Evolutionary conservation across 2,329 filamentous ascomycete species (phyloP).

Genomic region (Polychaeton citri): DNA sequence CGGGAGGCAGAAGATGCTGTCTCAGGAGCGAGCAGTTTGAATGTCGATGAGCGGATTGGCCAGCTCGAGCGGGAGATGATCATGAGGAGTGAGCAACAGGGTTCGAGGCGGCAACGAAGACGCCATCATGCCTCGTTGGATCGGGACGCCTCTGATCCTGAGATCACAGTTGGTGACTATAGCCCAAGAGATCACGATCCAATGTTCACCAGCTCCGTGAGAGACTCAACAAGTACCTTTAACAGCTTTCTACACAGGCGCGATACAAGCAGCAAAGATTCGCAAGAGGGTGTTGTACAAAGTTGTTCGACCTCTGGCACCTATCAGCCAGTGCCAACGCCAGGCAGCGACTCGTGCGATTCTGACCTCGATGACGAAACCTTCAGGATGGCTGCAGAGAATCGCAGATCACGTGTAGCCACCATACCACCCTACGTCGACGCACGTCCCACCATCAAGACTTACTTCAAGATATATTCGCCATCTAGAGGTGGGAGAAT

Average conservation of each 20-base stretch:
- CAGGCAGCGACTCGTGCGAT: conserved; percentile 7
- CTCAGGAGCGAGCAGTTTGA: conserved; percentile 25
- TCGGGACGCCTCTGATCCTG: conserved; percentile 26
- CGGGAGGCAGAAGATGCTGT: conserved; percentile 35
- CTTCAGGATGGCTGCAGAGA: conserved; percentile 8
- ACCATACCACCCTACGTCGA: conserved; percentile 43
- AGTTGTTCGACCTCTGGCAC: neutral
- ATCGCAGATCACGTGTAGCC: conserved; percentile 21
- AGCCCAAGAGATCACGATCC: conserved; percentile 2
- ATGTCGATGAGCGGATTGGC: conserved; percentile 40
- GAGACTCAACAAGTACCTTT: conserved; percentile 8
- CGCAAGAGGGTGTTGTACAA: neutral
- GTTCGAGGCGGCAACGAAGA: conserved; percentile 16
- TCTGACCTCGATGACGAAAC: conserved; percentile 13
- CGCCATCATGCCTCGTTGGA: neutral
- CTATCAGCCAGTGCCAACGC: neutral
- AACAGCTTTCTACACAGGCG: conserved; percentile 14
- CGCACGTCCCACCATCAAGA: conserved; percentile 42
- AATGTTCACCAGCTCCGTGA: conserved; percentile 2
- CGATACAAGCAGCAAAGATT: neutral
- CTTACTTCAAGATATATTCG: conserved; percentile 50
- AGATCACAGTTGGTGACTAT: conserved; percentile 18
- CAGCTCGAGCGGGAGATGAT: conserved; percentile 41
- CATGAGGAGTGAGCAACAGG: conserved; percentile 24
- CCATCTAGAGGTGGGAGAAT: conserved; percentile 44